Percentiles rank a stretch among this genome's conserved stretches.
Evolutionary conservation across 352 stramenopile genomes (phyloP).

Genomic region (Phytophthora fragariaefolia): DNA sequence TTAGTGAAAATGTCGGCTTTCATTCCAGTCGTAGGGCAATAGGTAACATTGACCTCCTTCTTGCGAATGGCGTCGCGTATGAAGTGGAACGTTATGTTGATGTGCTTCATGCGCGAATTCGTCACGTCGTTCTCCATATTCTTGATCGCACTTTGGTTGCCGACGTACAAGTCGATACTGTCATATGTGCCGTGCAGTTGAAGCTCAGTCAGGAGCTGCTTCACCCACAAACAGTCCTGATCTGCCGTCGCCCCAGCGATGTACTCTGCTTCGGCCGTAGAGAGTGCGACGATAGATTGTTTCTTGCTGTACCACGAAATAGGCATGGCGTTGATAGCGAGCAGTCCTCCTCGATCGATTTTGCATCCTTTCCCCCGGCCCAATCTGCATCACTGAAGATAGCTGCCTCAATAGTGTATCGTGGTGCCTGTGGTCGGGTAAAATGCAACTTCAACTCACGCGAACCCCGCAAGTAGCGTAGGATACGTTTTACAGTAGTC

Average conservation of each 20-base stretch:
- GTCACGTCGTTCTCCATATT: conserved; percentile 14
- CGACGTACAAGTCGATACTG: neutral
- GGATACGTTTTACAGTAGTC: conserved; percentile 1
- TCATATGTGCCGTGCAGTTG: neutral
- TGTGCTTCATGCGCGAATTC: conserved; percentile 7
- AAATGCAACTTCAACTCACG: neutral
- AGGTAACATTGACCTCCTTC: neutral
- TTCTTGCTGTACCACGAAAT: conserved; percentile 24
- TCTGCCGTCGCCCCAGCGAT: conserved; percentile 7
- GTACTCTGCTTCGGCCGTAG: conserved; percentile 16
- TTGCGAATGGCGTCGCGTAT: conserved; percentile 14
- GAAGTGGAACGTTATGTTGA: conserved; percentile 27
- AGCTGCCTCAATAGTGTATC: neutral
- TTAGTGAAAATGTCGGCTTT: too few relatives aligned
- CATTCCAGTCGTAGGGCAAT: conserved; percentile 7
- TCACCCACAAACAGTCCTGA: conserved; percentile 16
- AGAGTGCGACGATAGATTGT: conserved; percentile 2
- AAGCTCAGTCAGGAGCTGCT: conserved; percentile 8
- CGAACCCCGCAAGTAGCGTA: neutral
- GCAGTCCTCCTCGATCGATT: conserved; percentile 11
- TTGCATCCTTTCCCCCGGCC: conserved; percentile 8
- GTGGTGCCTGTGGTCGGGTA: neutral
- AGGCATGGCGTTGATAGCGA: conserved; percentile 11
- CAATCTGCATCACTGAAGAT: neutral
- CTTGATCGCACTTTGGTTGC: conserved; percentile 22